Evolutionary conservation across 1,284 basidiomycete species (phyloP), one percentile per base, ranked within the genome.

Genomic region (Tranzscheliella williamsii): DNA sequence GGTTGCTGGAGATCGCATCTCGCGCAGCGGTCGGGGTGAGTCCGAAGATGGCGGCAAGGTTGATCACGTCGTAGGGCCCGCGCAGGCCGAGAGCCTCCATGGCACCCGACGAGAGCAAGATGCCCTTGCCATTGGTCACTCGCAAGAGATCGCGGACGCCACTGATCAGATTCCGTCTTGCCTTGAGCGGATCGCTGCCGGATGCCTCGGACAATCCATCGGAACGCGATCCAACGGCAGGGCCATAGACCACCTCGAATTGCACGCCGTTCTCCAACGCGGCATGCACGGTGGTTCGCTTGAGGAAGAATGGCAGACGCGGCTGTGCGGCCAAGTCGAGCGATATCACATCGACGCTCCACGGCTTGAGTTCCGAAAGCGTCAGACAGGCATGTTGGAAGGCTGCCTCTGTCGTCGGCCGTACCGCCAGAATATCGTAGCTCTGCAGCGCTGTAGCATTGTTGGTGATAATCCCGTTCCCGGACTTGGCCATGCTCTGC

Each of bases 231-330:
- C 35, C 35, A 9, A 72, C 38, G 0, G 61, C 64, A 18, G 52
- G 45, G 7, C 56, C 39, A 61, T 92, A 90, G 50, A 81, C 82
- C 38, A 93, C 83, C 75, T 92, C 90, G 68, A 93, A 91, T 0
- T 86, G 86, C 0, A 86, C 86, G 5, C 91, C 91, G 58, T 90
- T 89, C 65, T 87, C 86, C 12, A 90, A 81, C 0, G 90, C 89
- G 0, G 87, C 86, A 34, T 87, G 84, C 27, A 92, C 83, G 34
- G 90, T 82, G 0, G 88, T 90, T 58, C 90, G 87, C 70, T 89
- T 90, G 60, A 92, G 81, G 65, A 87, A 83, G 75, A 88, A 91
- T 0, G 89, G 86, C 0, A 90, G 82, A 3, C 89, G 85, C 0
- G 89, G 86, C 0, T 85, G 81, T 0, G 87, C 56, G 7, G 72